phyloP scores from a whole-genome alignment of 257 asterid genomes.

The Nicotiana sylvestris region DNA sequence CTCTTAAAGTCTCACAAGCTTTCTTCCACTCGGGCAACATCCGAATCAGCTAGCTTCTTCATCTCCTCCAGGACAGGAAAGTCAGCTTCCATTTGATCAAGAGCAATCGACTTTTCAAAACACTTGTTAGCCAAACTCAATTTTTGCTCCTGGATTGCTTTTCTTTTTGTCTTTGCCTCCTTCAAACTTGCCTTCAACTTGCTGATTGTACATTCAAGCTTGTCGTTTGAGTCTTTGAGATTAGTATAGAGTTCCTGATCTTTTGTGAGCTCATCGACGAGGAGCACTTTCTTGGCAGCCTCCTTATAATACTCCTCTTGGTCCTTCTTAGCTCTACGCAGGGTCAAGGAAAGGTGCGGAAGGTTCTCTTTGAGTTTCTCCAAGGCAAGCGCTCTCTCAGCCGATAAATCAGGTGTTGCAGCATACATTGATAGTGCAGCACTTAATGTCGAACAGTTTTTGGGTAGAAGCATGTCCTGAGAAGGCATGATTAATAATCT shows the following conservation, averaged over 20 bases:
- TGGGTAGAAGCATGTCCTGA: not conserved
- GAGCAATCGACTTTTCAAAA: not conserved
- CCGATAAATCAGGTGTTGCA: not conserved
- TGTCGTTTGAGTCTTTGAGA: not conserved
- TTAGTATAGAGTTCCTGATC: not conserved
- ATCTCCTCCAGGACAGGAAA: not conserved
- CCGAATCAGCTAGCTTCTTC: not conserved
- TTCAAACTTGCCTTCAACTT: not conserved
- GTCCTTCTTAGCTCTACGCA: not conserved
- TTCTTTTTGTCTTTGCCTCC: not conserved
- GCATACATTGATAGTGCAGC: not conserved
- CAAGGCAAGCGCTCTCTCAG: not conserved
- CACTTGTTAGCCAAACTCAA: not conserved
- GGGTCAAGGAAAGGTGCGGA: not conserved
- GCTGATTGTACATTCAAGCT: not conserved
- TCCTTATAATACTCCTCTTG: not conserved
- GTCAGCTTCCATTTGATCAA: not conserved
- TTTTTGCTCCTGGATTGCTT: not conserved
- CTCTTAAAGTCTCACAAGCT: not conserved
- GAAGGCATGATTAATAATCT: not conserved
- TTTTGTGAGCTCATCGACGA: not conserved
- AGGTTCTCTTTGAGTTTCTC: not conserved
- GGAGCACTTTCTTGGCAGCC: not conserved
- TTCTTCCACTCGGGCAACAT: not conserved
- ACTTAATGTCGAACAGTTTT: not conserved